Percentiles rank a stretch among this genome's conserved stretches.
phyloP scores from a whole-genome alignment of 2,329 filamentous ascomycete species.

The Clonostachys sp. region DNA sequence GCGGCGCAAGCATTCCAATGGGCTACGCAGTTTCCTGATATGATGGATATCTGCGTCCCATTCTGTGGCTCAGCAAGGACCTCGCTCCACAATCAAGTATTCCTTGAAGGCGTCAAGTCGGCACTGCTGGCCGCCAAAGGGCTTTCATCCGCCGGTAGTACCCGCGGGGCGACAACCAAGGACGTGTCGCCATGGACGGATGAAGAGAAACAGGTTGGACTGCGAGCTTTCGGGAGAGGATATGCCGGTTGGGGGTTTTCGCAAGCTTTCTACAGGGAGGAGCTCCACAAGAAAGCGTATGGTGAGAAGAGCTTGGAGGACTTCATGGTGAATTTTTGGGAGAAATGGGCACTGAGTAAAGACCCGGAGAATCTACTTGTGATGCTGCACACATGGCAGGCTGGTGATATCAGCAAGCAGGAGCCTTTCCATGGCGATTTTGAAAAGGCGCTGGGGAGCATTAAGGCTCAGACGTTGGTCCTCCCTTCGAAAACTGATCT shows the following conservation, averaged over 20 bases:
- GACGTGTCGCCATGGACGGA: slow-evolving; percentile 24
- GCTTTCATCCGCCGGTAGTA: slow-evolving; percentile 44
- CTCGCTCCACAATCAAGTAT: slow-evolving; percentile 46
- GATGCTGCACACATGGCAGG: slow-evolving; percentile 78
- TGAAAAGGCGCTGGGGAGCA: slow-evolving; percentile 58
- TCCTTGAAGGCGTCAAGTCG: slow-evolving; percentile 47
- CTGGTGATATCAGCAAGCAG: slow-evolving; percentile 65
- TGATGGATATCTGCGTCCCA: slow-evolving; percentile 37
- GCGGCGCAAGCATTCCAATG: slow-evolving; percentile 49
- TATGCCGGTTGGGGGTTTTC: slow-evolving; percentile 83
- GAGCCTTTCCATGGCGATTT: slow-evolving; percentile 65
- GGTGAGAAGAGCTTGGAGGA: slow-evolving; percentile 67
- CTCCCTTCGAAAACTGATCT: slow-evolving; percentile 70
- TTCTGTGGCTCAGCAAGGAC: slow-evolving; percentile 47
- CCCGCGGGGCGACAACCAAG: background rate
- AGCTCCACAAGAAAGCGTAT: slow-evolving; percentile 59
- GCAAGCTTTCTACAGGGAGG: slow-evolving; percentile 72
- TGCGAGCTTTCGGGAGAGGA: slow-evolving; percentile 69
- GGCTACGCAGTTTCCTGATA: slow-evolving; percentile 41
- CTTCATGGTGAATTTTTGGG: slow-evolving; percentile 74
- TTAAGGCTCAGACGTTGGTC: slow-evolving; percentile 69
- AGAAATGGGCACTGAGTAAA: slow-evolving; percentile 67
- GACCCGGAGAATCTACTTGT: slow-evolving; percentile 71
- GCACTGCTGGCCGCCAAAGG: slow-evolving; percentile 36
- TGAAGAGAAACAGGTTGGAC: slow-evolving; percentile 28